Evolutionary conservation across 2,329 filamentous ascomycete genomes (phyloP).

Genomic region (Chalara sp.): DNA sequence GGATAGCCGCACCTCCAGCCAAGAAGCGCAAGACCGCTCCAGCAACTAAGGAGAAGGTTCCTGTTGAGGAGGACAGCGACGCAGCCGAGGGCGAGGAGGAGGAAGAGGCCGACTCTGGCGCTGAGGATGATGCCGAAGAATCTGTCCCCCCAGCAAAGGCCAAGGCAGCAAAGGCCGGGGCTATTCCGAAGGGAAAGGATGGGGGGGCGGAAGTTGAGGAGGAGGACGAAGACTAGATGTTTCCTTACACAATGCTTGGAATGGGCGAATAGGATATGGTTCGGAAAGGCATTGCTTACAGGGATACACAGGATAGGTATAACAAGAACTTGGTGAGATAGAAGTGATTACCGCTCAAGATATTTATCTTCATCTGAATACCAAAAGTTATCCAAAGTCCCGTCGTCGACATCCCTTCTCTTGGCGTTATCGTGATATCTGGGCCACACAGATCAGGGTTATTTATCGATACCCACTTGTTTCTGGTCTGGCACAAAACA

Average conservation of each 20-base stretch:
- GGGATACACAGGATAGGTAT: no score
- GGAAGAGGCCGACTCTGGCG: background rate
- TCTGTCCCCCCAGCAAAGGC: background rate
- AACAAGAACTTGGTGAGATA: no score
- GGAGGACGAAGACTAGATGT: background rate
- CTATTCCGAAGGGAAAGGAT: background rate
- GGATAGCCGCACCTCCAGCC: background rate
- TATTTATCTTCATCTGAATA: no score
- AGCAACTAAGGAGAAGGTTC: background rate
- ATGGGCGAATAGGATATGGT: background rate
- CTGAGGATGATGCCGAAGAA: background rate
- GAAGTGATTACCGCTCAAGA: no score
- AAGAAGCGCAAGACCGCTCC: constrained; percentile 3
- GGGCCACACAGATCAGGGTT: no score
- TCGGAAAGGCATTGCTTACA: background rate
- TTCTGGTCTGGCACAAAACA: no score
- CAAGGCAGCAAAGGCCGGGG: background rate
- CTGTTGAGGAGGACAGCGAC: background rate
- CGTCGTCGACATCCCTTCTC: no score
- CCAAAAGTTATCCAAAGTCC: no score
- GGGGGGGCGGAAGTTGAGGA: background rate
- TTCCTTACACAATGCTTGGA: background rate
- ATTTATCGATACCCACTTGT: no score
- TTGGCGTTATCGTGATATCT: no score
- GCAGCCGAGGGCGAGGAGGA: background rate